Evolutionary conservation across 148 eudicot species (phyloP), one percentile per base, ranked within the genome.

Genomic region (Rhododendron ovatum): DNA sequence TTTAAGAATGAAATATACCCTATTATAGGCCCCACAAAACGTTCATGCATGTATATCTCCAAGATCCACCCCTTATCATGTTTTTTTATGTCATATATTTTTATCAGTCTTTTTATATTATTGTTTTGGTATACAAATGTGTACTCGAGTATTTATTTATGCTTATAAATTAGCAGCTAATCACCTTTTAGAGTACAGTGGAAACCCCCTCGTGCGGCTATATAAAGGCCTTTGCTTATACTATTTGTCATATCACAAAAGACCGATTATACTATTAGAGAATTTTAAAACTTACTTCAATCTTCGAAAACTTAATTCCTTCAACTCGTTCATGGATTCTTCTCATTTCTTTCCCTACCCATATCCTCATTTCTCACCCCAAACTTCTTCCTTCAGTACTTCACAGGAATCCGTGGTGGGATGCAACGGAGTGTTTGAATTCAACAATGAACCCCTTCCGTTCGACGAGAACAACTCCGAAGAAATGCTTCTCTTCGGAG

Each of bases 401-500:
- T 17, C 41, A 15, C 39, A 37, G 35, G 39, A 50, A 50, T 55
- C 53, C 15, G 11, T 59, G 24, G 30, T 17, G 11, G 22, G 43
- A 28, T 7, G 41, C 7, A 28, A 80, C 4, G 30, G 30, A 30
- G 13, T 6, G 2, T 4, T 65, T 9, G 47, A 39, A 11, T 82
- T 6, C 39, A 37, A 37, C 47, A 43, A 65, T 50, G 37, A 83
- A 67, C 9, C 85, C 17, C 85, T 83, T 17, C 85, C 85, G 0
- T 83, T 83, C 59, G 17, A 83, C 3, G 85, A 67, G 4, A 83
- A 83, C 10, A 61, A 67, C 45, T 71, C 61, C 41, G 85, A 83
- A 28, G 85, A 83, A 20, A 83, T 83, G 85, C 26, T 83, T 67
- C 85, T 83, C 57, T 45, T 83, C 57, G 77, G 85, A 65, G 41